Conservation (phyloP, 805 yeast species). For the Candida qinlingensis region DNA sequence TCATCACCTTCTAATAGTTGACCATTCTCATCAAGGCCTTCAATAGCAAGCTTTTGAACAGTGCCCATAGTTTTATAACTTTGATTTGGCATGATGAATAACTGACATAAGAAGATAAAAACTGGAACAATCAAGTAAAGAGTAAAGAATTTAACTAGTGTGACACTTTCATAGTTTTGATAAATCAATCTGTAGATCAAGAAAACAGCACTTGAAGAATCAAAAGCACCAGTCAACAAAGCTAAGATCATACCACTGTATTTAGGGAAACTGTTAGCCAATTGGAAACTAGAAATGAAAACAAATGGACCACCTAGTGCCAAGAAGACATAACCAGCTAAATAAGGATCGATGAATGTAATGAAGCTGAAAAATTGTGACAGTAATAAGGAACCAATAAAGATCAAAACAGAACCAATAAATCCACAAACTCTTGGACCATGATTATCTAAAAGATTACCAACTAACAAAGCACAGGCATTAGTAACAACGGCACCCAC, state of each 20-base stretch:
- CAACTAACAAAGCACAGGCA: constrained; percentile 76
- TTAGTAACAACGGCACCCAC: constrained; percentile 85
- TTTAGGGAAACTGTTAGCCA: constrained; percentile 81
- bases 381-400: constrained; percentile 47
- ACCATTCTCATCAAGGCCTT: constrained; percentile 71
- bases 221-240: constrained; percentile 87
- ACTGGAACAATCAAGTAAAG: constrained; percentile 68
- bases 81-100: constrained; percentile 72
- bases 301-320: constrained; percentile 95
- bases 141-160: constrained; percentile 57
- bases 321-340: constrained; percentile 65
- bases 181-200: constrained; percentile 65
- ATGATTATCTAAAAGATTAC: constrained; percentile 65
- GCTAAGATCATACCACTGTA: constrained; percentile 80
- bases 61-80: constrained; percentile 70
- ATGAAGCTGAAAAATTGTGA: constrained; percentile 32
- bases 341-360: constrained; percentile 52
- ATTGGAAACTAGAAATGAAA: constrained; percentile 83
- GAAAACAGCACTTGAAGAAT: constrained; percentile 86
- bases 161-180: constrained; percentile 32
- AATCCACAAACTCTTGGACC: constrained; percentile 82
- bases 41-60: constrained; percentile 62
- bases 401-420: constrained; percentile 59
- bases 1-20: constrained; percentile 35
- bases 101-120: constrained; percentile 69